Evolutionary conservation across 2,329 filamentous ascomycete genomes (phyloP), one percentile per base, ranked within the genome.

Genomic region (Epichloe gansuensis): DNA sequence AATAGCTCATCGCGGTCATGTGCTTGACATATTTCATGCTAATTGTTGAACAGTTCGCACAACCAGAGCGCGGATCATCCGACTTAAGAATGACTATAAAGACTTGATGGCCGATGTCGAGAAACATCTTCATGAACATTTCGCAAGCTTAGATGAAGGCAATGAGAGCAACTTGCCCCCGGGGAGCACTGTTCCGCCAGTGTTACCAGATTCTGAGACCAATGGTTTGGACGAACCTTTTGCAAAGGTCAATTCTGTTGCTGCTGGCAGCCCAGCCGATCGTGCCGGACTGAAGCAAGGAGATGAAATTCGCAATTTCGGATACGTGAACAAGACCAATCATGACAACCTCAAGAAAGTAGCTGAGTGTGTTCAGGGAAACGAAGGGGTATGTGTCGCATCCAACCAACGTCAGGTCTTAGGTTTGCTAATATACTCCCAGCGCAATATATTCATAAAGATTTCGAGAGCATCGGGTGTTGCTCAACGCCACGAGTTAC

Each of bases 1-100:
- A 31, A 11, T 31, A 49, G 9, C 43, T 34, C 40, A 31, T 38
- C 17, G 39, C 23, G 12, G 6, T 13, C 12, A 42, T 35, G 12
- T 11, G 9, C 3, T 15, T 13, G 12, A 5, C 15, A 35, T 17
- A 17, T 12, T 12, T 5, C 35, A 17, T 42, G 23, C 57, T 66
- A 49, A 63, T 46, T 41, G 13, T 4, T 17, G 23, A n/a, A 44
- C 51, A 94, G 88, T 98, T 64, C 87, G 93, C 55, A 95, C 89
- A n/a, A 95, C 90, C 39, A 79, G 93, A 67, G 80, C 90, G 31
- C 83, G 87, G 55, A 95, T 98, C 59, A 93, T 97, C 59, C 77
- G 84, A 59, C 76, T 97, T 40, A 84, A 87, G 57, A 97, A 96
- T 64, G 93, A 98, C 68, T 91, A 95, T 72, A 96, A 94, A 65